phyloP scores from a whole-genome alignment of 176 grass and related monocot species.

The Luzula sylvatica region DNA sequence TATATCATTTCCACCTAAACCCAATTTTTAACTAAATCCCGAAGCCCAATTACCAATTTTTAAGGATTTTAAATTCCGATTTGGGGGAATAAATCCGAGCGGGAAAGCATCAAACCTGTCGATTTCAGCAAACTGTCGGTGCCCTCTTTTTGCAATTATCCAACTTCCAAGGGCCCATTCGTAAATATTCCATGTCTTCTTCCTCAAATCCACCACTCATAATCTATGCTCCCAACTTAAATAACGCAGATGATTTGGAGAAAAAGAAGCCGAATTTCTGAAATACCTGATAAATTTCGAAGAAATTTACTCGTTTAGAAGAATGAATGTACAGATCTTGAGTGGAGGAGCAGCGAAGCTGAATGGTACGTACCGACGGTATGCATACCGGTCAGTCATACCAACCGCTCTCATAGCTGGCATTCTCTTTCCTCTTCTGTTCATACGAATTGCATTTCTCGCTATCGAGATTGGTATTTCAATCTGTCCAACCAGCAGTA shows the following conservation, averaged over 20 bases:
- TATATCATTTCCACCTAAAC: too few relatives aligned
- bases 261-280: neutral
- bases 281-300: neutral
- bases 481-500: conserved; percentile 50
- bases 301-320: neutral
- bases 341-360: conserved; percentile 10
- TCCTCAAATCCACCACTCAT: neutral
- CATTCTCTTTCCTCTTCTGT: conserved; percentile 43
- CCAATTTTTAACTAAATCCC: too few relatives aligned
- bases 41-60: too few relatives aligned
- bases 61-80: too few relatives aligned
- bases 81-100: neutral
- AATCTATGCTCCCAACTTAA: too few relatives aligned
- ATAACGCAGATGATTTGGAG: too few relatives aligned
- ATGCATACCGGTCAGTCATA: conserved; percentile 32
- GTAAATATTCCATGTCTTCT: neutral
- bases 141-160: conserved; percentile 7
- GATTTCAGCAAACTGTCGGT: conserved; percentile 31
- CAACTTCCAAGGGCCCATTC: neutral
- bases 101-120: neutral
- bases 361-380: conserved; percentile 41
- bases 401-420: conserved; percentile 54
- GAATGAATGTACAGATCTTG: conserved; percentile 54
- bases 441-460: conserved; percentile 69
- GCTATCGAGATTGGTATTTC: conserved; percentile 64